Conservation (phyloP, 176 grass and related monocot genomes). For the Zea luxurians region DNA sequence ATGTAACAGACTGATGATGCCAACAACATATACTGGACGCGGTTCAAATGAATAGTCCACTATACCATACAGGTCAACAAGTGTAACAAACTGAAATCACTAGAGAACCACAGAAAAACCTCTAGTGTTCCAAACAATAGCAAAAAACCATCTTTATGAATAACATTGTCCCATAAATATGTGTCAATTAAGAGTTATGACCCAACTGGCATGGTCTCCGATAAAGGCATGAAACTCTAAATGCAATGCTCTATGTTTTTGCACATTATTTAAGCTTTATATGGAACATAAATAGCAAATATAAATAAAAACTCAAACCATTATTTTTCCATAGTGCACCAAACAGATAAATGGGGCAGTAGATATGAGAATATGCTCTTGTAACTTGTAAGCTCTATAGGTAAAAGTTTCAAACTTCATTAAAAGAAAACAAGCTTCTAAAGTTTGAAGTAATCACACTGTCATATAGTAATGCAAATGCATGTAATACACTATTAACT, state of each 20-base stretch:
- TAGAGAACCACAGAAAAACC: no score
- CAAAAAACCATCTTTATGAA: background rate
- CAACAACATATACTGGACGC: no score
- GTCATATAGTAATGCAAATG: background rate
- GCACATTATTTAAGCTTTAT: background rate
- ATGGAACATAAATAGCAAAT: background rate
- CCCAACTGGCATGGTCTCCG: background rate
- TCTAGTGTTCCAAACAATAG: no score
- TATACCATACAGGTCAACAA: background rate
- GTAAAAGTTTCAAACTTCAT: no score
- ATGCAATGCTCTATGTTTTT: background rate
- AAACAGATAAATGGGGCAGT: background rate
- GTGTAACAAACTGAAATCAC: no score
- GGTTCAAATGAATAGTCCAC: background rate
- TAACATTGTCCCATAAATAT: background rate
- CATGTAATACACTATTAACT: background rate
- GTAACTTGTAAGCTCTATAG: no score
- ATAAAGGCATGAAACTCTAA: background rate
- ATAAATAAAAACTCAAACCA: no score
- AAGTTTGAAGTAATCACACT: no score
- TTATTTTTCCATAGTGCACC: no score
- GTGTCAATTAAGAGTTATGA: background rate
- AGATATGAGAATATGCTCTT: background rate
- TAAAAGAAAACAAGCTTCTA: no score
- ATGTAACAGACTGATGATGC: constrained; percentile 4